A percentile compares a stretch with the other conserved stretches of the same genome.
Evolutionary conservation across 73 alveolate genomes (phyloP).

Genomic region (Paramecium sexaurelia): DNA sequence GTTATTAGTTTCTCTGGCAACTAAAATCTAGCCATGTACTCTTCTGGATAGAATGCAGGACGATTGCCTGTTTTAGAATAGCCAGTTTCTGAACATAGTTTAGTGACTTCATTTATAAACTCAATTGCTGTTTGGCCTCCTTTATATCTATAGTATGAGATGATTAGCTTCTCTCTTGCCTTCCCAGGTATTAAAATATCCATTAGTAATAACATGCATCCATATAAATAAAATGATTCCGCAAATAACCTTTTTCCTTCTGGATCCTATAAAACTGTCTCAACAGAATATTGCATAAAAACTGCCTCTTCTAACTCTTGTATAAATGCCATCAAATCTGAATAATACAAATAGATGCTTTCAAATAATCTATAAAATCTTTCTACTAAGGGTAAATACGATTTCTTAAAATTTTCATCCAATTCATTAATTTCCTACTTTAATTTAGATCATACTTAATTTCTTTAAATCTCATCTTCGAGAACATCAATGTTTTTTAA

Average conservation of each 20-base stretch:
- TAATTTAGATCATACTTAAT: conserved; percentile 70
- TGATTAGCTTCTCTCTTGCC: conserved; percentile 93
- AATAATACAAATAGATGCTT: conserved; percentile 88
- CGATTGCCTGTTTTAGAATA: conserved; percentile 78
- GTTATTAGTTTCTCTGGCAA: conserved; percentile 73
- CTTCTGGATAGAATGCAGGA: conserved; percentile 91
- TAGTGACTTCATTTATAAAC: conserved; percentile 85
- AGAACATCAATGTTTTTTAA: conserved; percentile 87
- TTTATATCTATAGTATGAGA: conserved; percentile 91
- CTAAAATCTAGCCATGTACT: conserved; percentile 86
- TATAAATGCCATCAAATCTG: conserved; percentile 87
- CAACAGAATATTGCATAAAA: conserved; percentile 58
- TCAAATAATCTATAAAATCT: conserved; percentile 92
- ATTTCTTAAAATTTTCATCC: conserved; percentile 94
- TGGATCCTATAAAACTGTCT: conserved; percentile 68
- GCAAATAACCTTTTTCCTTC: conserved; percentile 92
- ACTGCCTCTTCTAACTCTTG: conserved; percentile 81
- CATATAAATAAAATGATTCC: conserved; percentile 92
- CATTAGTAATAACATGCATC: conserved; percentile 92
- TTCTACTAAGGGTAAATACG: conserved; percentile 92
- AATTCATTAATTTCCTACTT: conserved; percentile 81
- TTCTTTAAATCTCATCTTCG: conserved; percentile 87
- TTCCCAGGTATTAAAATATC: conserved; percentile 94
- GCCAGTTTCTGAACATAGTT: conserved; percentile 87
- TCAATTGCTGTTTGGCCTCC: conserved; percentile 91